Conservation (phyloP, 2,329 filamentous ascomycete genomes). For the Alternaria atra region DNA sequence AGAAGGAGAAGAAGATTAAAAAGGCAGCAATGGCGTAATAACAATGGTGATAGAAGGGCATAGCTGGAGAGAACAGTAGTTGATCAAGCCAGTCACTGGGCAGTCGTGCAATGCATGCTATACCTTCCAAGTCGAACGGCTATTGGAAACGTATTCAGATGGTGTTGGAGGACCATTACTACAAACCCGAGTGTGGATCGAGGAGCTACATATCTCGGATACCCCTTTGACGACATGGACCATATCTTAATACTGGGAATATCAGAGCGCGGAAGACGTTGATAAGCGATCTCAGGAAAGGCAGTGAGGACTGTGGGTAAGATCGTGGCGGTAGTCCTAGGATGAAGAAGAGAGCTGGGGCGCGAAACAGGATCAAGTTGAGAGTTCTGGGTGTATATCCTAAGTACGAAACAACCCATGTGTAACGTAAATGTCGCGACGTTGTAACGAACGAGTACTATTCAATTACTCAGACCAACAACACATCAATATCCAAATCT, state of each 20-base stretch:
- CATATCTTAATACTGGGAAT: too few species aligned
- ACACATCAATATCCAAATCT: neutral
- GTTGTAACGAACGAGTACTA: neutral
- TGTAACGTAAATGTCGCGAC: neutral
- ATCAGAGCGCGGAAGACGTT: neutral
- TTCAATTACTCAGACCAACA: neutral
- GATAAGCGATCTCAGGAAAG: neutral
- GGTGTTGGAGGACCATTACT: neutral
- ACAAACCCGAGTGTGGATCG: too few species aligned
- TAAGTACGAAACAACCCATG: neutral
- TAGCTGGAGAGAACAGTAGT: neutral
- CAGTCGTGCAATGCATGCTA: neutral
- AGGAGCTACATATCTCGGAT: neutral
- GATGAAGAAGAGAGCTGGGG: neutral
- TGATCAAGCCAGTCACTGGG: too few species aligned
- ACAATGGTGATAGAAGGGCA: neutral
- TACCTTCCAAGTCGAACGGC: neutral
- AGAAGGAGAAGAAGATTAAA: slow-evolving; percentile 3
- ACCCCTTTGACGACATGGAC: neutral
- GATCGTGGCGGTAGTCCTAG: neutral
- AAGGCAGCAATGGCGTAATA: slow-evolving; percentile 9
- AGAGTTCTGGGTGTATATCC: neutral
- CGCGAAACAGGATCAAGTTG: neutral
- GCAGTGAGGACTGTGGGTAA: neutral
- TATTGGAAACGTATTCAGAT: neutral